phyloP scores from a whole-genome alignment of 78 protist genomes.

The Dictyostelium citrinum region DNA sequence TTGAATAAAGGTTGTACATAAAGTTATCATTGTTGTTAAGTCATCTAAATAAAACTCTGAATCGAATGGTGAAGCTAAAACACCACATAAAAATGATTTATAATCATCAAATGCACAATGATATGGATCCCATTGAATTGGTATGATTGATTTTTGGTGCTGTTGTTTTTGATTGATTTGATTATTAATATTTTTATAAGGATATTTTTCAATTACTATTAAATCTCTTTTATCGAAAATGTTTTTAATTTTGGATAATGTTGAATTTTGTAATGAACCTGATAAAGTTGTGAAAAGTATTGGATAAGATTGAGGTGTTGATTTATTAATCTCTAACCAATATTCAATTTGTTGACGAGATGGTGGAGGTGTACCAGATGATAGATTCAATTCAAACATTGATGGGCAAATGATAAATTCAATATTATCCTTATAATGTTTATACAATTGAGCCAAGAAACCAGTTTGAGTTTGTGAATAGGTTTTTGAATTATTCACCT shows the following conservation, averaged over 20 bases:
- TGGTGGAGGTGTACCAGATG: constrained; percentile 2
- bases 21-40: not conserved
- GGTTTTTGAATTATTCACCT: constrained; percentile 39
- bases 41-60: not conserved
- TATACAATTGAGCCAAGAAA: not conserved
- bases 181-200: constrained; percentile 8
- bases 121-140: constrained; percentile 46
- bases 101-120: not conserved
- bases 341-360: constrained; percentile 71
- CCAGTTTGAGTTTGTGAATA: constrained; percentile 29
- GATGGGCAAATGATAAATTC: constrained; percentile 27
- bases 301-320: not conserved
- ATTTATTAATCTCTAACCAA: constrained; percentile 45
- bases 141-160: not conserved
- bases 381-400: constrained; percentile 30
- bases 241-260: constrained; percentile 14
- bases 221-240: constrained; percentile 44
- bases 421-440: not conserved
- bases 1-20: constrained; percentile 29
- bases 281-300: constrained; percentile 16
- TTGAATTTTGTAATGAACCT: constrained; percentile 10
- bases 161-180: not conserved
- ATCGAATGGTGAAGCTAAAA: constrained; percentile 59
- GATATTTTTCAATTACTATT: constrained; percentile 51
- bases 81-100: constrained; percentile 9